These are phyloP conservation scores for Vitis amurensis DNA, from an alignment of 164 flowering plant species.

Conservation along the genomic window DNA sequence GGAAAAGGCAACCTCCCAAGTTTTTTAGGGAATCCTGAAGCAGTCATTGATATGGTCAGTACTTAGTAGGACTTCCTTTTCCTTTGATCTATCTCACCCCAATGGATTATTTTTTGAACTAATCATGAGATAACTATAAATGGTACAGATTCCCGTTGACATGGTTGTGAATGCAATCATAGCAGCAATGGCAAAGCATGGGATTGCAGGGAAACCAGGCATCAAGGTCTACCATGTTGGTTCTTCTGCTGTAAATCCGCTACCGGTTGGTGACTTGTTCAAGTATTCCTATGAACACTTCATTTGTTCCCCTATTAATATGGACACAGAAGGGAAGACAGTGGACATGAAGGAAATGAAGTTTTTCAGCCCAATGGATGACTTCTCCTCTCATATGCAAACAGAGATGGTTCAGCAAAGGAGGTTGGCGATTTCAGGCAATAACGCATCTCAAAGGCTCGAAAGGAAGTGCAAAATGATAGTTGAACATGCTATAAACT, in stretches of 20 bases:
- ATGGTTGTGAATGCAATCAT: conserved; percentile 22
- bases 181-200: conserved; percentile 25
- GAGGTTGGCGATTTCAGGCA: background rate
- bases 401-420: background rate
- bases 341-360: background rate
- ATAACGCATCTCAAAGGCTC: background rate
- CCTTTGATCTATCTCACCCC: background rate
- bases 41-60: background rate
- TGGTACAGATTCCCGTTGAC: conserved; percentile 9
- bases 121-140: background rate
- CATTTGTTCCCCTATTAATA: conserved; percentile 1
- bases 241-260: conserved; percentile 14
- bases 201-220: conserved; percentile 2
- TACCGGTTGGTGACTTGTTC: background rate
- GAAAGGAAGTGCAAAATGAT: background rate
- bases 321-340: conserved; percentile 7
- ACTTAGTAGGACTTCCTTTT: background rate
- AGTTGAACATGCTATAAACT: background rate
- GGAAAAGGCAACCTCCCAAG: background rate
- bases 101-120: background rate
- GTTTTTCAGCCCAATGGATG: conserved; percentile 8
- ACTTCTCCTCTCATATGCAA: conserved; percentile 1
- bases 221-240: conserved; percentile 12
- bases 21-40: background rate
- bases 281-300: background rate